phyloP scores from a whole-genome alignment of 176 grass and related monocot species.

The Cymbopogon citratus region DNA sequence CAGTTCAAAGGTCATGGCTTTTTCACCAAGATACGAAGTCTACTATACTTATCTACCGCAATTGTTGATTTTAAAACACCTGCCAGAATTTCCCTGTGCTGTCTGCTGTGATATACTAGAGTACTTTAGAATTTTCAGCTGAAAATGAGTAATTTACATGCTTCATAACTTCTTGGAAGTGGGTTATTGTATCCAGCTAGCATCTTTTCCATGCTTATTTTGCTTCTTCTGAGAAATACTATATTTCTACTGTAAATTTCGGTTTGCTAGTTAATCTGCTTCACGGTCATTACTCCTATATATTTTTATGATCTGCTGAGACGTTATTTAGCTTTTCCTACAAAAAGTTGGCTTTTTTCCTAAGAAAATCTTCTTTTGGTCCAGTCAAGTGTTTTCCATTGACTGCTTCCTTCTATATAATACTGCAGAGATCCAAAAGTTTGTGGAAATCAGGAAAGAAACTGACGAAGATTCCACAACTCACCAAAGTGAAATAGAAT shows the following conservation, averaged over 20 bases:
- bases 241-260: neutral
- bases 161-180: constrained; percentile 3
- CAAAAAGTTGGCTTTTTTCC: neutral
- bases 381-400: neutral
- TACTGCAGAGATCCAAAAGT: constrained; percentile 69
- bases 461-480: constrained; percentile 21
- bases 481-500: constrained; percentile 45
- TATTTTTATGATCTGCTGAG: constrained; percentile 2
- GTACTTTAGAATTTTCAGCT: neutral
- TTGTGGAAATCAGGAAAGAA: constrained; percentile 53
- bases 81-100: neutral
- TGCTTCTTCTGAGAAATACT: constrained; percentile 15
- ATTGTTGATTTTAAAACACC: neutral
- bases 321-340: neutral
- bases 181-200: constrained; percentile 3
- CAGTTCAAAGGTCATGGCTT: neutral
- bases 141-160: neutral
- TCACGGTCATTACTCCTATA: neutral
- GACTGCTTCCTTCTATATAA: constrained; percentile 14
- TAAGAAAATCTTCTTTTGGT: neutral
- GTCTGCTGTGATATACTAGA: too few species aligned
- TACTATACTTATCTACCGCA: neutral
- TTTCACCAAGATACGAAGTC: neutral
- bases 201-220: neutral
- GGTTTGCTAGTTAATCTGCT: constrained; percentile 12